These are phyloP conservation scores for Tetradesmus obliquus DNA, from an alignment of 139 green algal genomes.

Conservation along the genomic window DNA sequence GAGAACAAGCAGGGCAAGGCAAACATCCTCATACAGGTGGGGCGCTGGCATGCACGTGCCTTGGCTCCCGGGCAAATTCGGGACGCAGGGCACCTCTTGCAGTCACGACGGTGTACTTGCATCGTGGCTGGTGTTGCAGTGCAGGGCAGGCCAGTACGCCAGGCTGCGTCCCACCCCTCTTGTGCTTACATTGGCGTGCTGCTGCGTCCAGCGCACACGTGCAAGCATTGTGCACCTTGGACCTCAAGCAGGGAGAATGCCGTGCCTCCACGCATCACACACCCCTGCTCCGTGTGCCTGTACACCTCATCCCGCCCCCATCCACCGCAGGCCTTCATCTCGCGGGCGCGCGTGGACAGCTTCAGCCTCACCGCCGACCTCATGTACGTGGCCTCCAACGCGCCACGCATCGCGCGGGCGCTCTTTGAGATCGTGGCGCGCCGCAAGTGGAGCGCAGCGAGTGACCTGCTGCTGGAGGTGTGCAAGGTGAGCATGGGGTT, in stretches of 20 bases:
- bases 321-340: slow-evolving; percentile 85
- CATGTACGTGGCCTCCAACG: slow-evolving; percentile 93
- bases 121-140: not conserved
- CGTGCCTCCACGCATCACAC: too few species aligned
- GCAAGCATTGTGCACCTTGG: too few species aligned
- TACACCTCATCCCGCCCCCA: too few species aligned
- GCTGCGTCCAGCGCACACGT: too few species aligned
- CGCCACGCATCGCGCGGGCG: slow-evolving; percentile 89
- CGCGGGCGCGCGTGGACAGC: slow-evolving; percentile 78
- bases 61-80: too few species aligned
- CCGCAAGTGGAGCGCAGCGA: slow-evolving; percentile 76
- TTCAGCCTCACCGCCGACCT: slow-evolving; percentile 96
- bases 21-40: slow-evolving; percentile 88
- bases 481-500: slow-evolving; percentile 63
- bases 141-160: too few species aligned
- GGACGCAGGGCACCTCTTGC: not conserved
- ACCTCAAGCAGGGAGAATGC: too few species aligned
- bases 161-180: too few species aligned
- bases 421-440: slow-evolving; percentile 95
- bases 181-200: too few species aligned
- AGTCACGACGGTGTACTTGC: not conserved
- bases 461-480: slow-evolving; percentile 71
- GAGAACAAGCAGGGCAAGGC: slow-evolving; percentile 94
- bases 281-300: not conserved
- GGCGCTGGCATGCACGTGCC: not conserved